Base-by-base conservation (phyloP, 768 basidiomycete genomes). In the Xerocomus potaroensis region DNA sequence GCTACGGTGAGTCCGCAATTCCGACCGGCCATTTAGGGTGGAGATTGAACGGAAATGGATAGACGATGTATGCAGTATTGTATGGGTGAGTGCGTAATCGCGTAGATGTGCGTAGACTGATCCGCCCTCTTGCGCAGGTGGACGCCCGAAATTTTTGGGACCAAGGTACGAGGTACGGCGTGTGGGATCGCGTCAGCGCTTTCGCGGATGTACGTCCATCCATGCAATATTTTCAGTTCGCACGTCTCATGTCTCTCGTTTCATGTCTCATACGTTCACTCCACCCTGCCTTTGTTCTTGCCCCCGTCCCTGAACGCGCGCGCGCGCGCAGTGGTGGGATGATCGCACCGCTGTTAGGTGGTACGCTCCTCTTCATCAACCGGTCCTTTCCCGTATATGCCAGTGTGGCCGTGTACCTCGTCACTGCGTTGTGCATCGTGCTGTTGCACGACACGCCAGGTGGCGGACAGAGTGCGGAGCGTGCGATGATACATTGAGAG, bases 131-230 rank as follows among this genome's bases (percentile, higher is more conserved):
- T 8, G 9, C 14, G 9, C 18, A 72, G 75, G 4, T 89, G 88
- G 84, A 91, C 91, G 0, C 91, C 91, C 3, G 87, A 90, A 65
- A 84, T 91, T 12, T 93, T 94, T 58, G 81, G 78, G 0, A 90
- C 89, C 1, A 81, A 81, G 71, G 86, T 92, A 3, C 80, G 91
- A 39, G 91, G 92, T 22, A 91, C 91, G 1, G 92, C 91, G 0
- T 85, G 87, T 58, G 91, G 91, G 1, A 84, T 88, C 43, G 91
- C 91, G 0, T 90, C 88, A 3, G 91, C 90, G 9, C 65, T 94
- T 1, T 91, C 87, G 2, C 75, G 92, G 64, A 81, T 93, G 84
- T 91, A 59, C 42, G 84, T 72, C 3, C 10, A n/a, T n/a, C n/a
- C n/a, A n/a, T n/a, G n/a, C n/a, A n/a, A n/a, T n/a, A n/a, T n/a